Conservation (phyloP, 2,329 filamentous ascomycete genomes). For the Penicillium freii region DNA sequence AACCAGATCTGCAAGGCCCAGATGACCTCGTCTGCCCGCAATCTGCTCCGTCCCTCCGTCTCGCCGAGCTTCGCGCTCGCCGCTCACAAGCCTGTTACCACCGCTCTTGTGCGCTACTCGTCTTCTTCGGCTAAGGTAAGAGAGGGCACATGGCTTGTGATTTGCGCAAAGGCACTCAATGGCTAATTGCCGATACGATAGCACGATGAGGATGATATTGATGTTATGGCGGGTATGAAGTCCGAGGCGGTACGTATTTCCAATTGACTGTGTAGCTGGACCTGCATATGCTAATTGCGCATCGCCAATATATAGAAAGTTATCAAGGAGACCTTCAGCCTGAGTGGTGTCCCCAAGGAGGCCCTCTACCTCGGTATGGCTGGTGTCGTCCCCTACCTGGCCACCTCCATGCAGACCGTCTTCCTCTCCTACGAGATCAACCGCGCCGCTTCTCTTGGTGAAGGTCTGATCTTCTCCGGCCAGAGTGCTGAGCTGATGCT, state of each 20-base stretch:
- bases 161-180: constrained; percentile 40
- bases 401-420: constrained; percentile 77
- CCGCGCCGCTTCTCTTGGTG: constrained; percentile 60
- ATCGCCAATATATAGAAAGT: constrained; percentile 49
- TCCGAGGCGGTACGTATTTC: constrained; percentile 57
- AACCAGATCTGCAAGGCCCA: constrained; percentile 46
- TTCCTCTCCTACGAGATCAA: constrained; percentile 82
- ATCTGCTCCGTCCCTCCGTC: constrained; percentile 36
- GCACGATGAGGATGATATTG: constrained; percentile 33
- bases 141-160: background rate
- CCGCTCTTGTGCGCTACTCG: constrained; percentile 51
- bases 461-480: constrained; percentile 63
- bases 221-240: constrained; percentile 54
- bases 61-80: constrained; percentile 44
- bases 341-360: constrained; percentile 64
- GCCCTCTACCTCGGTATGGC: constrained; percentile 68
- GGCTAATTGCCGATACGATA: constrained; percentile 41
- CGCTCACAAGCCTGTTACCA: constrained; percentile 47
- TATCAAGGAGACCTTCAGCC: constrained; percentile 67
- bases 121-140: constrained; percentile 51
- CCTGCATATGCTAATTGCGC: background rate
- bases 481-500: constrained; percentile 71
- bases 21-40: constrained; percentile 44
- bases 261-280: background rate
- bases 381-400: constrained; percentile 80